A percentile compares a stretch with the other conserved stretches of the same genome.
Evolutionary conservation across 345 rosid genomes (phyloP).

Genomic region (Erysimum cheiranthoides): DNA sequence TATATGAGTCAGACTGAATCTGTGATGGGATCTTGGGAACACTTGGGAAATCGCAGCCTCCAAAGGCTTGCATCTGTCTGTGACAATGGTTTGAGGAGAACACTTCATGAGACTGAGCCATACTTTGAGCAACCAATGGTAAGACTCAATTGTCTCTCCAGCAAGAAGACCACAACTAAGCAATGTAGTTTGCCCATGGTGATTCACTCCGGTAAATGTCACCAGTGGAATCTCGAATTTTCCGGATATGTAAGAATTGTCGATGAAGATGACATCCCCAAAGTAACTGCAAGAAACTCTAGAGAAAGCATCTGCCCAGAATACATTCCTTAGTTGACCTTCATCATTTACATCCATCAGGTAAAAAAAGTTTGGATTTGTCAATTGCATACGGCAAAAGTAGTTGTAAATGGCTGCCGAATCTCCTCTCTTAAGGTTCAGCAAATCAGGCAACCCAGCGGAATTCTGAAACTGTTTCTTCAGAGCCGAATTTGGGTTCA

Average conservation of each 20-base stretch:
- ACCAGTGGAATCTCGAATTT: constrained; percentile 70
- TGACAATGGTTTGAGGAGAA: constrained; percentile 66
- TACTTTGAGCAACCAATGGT: constrained; percentile 66
- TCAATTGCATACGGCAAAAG: constrained; percentile 71
- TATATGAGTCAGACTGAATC: constrained; percentile 56
- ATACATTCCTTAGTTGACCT: constrained; percentile 66
- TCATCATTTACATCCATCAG: constrained; percentile 76
- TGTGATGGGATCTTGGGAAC: constrained; percentile 64
- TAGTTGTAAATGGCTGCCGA: constrained; percentile 61
- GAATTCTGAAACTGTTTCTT: constrained; percentile 49
- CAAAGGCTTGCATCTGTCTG: constrained; percentile 65
- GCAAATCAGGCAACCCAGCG: constrained; percentile 42
- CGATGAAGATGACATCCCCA: constrained; percentile 60
- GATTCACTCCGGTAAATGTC: constrained; percentile 66
- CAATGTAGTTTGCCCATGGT: constrained; percentile 65
- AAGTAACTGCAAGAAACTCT: constrained; percentile 66
- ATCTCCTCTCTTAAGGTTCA: constrained; percentile 68
- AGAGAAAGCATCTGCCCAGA: constrained; percentile 69
- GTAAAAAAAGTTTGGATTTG: constrained; percentile 68
- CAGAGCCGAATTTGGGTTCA: constrained; percentile 44
- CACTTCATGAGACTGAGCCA: constrained; percentile 56
- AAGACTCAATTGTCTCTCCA: constrained; percentile 64
- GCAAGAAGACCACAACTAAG: constrained; percentile 77
- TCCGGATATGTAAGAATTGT: constrained; percentile 57
- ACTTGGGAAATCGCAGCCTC: constrained; percentile 61